Evolutionary conservation across 345 rosid species (phyloP).

Genomic region (Hibiscus tridactylites): DNA sequence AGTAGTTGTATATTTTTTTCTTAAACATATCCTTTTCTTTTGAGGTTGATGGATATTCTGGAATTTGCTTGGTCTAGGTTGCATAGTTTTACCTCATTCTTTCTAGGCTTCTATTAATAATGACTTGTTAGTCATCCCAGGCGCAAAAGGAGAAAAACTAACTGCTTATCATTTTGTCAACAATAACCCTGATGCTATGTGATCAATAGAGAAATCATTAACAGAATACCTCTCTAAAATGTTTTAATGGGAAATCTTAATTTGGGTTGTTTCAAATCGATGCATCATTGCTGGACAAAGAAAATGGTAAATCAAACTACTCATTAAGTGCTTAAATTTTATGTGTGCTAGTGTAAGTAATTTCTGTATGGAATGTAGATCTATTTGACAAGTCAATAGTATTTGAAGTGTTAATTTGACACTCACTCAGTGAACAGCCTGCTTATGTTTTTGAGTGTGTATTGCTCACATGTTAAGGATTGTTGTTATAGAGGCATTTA

Average conservation of each 20-base stretch:
- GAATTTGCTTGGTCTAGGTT: constrained; percentile 5
- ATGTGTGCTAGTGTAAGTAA: neutral
- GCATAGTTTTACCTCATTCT: constrained; percentile 2
- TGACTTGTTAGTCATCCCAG: neutral
- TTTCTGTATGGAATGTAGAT: neutral
- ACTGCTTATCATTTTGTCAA: neutral
- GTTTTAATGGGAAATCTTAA: neutral
- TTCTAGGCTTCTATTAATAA: neutral
- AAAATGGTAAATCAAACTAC: neutral
- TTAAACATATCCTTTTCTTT: neutral
- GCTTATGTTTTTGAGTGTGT: neutral
- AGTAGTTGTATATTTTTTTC: neutral
- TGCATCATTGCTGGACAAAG: neutral
- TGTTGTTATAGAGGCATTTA: too few species aligned
- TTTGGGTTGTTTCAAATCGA: neutral
- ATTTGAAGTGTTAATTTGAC: constrained; percentile 4
- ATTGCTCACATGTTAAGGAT: too few species aligned
- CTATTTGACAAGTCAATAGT: neutral
- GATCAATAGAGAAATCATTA: neutral
- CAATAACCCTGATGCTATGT: neutral
- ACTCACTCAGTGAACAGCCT: neutral
- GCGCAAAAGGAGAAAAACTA: neutral
- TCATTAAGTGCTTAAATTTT: neutral
- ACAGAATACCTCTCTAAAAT: neutral
- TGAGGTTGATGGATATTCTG: neutral